Percentiles rank a stretch among this genome's conserved stretches.
These are phyloP conservation scores for Neoarthrinium moseri DNA, from an alignment of 2,329 filamentous ascomycete genomes.

Conservation along the genomic window DNA sequence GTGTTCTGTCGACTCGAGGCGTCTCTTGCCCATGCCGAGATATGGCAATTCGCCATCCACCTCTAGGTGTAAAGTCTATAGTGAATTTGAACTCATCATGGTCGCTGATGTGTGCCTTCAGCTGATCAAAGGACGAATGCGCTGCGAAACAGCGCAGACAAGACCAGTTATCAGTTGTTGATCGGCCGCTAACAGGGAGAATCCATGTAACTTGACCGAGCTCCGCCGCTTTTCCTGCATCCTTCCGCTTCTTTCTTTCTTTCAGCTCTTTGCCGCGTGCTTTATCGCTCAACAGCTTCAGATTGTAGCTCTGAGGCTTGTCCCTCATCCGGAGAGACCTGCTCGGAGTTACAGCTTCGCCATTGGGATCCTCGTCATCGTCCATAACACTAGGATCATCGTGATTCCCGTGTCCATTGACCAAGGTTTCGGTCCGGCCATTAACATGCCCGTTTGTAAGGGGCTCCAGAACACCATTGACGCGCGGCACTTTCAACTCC, in stretches of 20 bases:
- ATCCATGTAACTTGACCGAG: conserved; percentile 40
- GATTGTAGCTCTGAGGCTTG: conserved; percentile 54
- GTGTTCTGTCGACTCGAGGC: conserved; percentile 17
- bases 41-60: conserved; percentile 23
- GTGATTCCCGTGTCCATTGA: conserved; percentile 20
- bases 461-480: conserved; percentile 29
- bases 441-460: conserved; percentile 32
- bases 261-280: conserved; percentile 50
- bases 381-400: conserved; percentile 22
- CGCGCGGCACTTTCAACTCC: conserved; percentile 42
- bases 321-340: conserved; percentile 48
- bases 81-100: conserved; percentile 45
- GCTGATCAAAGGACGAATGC: conserved; percentile 45
- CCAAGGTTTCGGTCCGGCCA: conserved; percentile 20
- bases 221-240: conserved; percentile 22
- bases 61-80: conserved; percentile 28
- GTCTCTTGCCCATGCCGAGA: conserved; percentile 23
- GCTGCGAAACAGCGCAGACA: conserved; percentile 51
- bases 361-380: conserved; percentile 37
- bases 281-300: conserved; percentile 58
- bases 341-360: conserved; percentile 50
- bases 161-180: conserved; percentile 46
- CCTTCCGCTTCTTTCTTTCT: conserved; percentile 38
- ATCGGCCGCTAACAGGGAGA: conserved; percentile 42
- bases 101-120: conserved; percentile 47